phyloP scores from a whole-genome alignment of 169 alveolate genomes.

The Cardiosporidium cionae region DNA sequence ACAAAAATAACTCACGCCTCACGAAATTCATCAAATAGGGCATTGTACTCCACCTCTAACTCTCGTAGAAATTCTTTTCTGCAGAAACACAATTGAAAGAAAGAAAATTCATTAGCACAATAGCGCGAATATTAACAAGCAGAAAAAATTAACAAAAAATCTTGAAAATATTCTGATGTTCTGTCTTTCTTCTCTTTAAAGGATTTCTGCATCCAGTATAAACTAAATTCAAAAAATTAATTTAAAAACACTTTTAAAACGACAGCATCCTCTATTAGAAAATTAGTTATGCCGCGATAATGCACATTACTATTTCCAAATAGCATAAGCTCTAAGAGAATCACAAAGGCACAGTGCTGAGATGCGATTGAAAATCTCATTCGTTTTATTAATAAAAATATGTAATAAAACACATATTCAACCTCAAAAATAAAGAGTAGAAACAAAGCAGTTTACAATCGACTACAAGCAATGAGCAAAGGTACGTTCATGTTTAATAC shows the following conservation, averaged over 20 bases:
- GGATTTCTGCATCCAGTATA: not conserved
- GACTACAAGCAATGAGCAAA: not conserved
- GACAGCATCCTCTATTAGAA: no score
- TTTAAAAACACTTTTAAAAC: no score
- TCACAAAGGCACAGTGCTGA: no score
- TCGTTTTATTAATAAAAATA: not conserved
- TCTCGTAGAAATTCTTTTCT: not conserved
- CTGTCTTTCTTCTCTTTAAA: not conserved
- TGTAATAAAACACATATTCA: not conserved
- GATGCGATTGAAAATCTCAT: no score
- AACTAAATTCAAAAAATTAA: not conserved
- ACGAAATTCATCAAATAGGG: not conserved
- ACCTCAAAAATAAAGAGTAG: not conserved
- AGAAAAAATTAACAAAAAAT: not conserved
- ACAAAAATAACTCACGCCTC: no score
- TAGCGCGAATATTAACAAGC: not conserved
- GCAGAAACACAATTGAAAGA: not conserved
- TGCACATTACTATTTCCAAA: no score
- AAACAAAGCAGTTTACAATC: not conserved
- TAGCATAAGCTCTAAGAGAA: no score
- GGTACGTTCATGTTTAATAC: not conserved
- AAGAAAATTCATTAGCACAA: not conserved
- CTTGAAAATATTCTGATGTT: not conserved
- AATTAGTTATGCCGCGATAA: no score
- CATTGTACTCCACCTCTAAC: not conserved